Conservation (phyloP, 176 grass and related monocot genomes). For the Neostapfia colusana region DNA sequence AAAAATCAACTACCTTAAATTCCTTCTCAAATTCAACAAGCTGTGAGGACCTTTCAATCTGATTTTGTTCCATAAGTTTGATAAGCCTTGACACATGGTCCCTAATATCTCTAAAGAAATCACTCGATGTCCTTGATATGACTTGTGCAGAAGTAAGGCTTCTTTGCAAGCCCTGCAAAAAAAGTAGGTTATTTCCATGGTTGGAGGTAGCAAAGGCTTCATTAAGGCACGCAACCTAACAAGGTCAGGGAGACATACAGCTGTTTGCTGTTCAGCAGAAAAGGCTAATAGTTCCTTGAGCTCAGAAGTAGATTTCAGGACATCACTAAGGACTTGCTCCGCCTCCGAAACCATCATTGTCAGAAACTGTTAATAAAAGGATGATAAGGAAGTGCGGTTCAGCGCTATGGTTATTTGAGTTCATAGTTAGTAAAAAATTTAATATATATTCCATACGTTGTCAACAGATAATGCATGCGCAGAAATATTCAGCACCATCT, state of each 20-base stretch:
- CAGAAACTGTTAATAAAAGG: conserved; percentile 58
- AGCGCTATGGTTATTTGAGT: conserved; percentile 7
- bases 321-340: conserved; percentile 57
- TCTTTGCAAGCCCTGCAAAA: conserved; percentile 54
- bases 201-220: conserved; percentile 13
- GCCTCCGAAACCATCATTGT: conserved; percentile 60
- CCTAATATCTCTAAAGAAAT: conserved; percentile 61
- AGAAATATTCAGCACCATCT: conserved; percentile 51
- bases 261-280: conserved; percentile 55
- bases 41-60: conserved; percentile 37
- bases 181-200: neutral
- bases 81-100: conserved; percentile 43
- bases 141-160: conserved; percentile 63
- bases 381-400: conserved; percentile 20
- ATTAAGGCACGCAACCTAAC: conserved; percentile 8
- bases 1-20: conserved; percentile 63
- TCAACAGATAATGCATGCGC: conserved; percentile 55
- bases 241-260: conserved; percentile 48
- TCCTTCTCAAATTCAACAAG: conserved; percentile 63
- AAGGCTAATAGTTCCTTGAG: conserved; percentile 58
- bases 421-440: conserved; percentile 22
- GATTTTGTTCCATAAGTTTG: conserved; percentile 56
- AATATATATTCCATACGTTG: conserved; percentile 53
- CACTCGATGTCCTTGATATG: conserved; percentile 65
- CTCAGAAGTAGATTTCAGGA: conserved; percentile 59